Conservation (phyloP, 2,329 filamentous ascomycete genomes). For the Verticillium zaregamsianum region DNA sequence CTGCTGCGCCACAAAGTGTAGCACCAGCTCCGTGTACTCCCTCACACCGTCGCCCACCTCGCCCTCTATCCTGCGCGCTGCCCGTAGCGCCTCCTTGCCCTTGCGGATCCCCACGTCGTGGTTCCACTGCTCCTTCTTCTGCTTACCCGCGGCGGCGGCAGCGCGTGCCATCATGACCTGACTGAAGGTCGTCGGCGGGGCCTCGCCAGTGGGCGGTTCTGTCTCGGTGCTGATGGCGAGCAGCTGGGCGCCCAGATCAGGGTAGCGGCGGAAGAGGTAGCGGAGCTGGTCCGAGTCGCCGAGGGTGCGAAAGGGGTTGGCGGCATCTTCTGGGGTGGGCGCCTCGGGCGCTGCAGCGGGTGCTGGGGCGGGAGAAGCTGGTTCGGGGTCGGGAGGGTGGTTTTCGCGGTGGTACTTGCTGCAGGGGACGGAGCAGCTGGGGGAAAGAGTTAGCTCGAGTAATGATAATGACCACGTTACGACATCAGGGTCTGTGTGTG, state of each 20-base stretch:
- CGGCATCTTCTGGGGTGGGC: constrained; percentile 17
- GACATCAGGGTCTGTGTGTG: no score
- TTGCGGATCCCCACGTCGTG: constrained; percentile 53
- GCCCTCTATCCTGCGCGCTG: constrained; percentile 43
- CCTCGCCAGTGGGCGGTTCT: constrained; percentile 32
- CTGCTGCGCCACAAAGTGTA: constrained; percentile 38
- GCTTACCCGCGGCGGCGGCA: constrained; percentile 7
- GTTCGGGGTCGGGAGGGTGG: constrained; percentile 37
- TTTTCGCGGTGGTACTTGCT: constrained; percentile 48
- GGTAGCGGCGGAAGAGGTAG: constrained; percentile 49
- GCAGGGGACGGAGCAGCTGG: constrained; percentile 56
- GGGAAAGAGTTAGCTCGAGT: neutral
- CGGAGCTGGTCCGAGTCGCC: constrained; percentile 46
- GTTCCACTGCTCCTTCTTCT: constrained; percentile 47
- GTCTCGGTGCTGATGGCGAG: constrained; percentile 45
- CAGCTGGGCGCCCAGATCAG: constrained; percentile 41
- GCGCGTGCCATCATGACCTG: constrained; percentile 13
- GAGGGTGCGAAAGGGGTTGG: constrained; percentile 47
- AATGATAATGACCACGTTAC: constrained; percentile 3
- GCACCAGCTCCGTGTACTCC: constrained; percentile 56
- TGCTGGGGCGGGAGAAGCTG: constrained; percentile 13
- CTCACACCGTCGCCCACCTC: constrained; percentile 55
- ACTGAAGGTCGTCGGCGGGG: constrained; percentile 9
- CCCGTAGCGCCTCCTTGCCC: constrained; percentile 50
- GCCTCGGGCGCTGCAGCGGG: constrained; percentile 24